Conservation (phyloP, 1,139 yeast genomes). For the Suhomyces coccinellae region DNA sequence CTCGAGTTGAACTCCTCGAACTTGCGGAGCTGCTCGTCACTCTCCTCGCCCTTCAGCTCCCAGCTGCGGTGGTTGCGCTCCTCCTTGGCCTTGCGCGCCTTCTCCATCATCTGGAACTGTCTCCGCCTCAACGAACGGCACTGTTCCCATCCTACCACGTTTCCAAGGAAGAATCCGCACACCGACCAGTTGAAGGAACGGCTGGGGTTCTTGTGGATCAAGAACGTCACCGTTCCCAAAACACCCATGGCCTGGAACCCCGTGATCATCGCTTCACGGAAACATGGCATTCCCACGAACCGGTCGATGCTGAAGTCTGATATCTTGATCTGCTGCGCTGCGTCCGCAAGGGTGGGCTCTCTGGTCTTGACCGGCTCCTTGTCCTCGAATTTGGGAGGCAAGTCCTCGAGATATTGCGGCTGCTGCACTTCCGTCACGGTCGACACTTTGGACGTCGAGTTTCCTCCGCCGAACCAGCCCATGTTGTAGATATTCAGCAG, state of each 20-base stretch:
- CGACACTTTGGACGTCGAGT: conserved; percentile 23
- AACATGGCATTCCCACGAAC: conserved; percentile 76
- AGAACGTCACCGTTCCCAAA: conserved; percentile 67
- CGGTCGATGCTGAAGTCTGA: conserved; percentile 59
- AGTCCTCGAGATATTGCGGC: conserved; percentile 21
- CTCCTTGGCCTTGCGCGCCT: conserved; percentile 56
- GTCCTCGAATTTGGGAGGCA: conserved; percentile 52
- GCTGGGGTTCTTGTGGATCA: conserved; percentile 62
- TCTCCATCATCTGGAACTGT: conserved; percentile 59
- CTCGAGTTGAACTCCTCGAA: conserved; percentile 26
- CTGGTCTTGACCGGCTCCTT: conserved; percentile 21
- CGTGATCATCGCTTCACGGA: conserved; percentile 82
- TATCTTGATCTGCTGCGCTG: conserved; percentile 29
- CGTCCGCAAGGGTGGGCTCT: conserved; percentile 32
- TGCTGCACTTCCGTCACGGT: conserved; percentile 20
- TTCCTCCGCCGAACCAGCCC: conserved; percentile 28
- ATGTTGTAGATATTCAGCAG: conserved; percentile 9
- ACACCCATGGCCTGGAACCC: conserved; percentile 88
- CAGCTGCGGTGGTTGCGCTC: conserved; percentile 33
- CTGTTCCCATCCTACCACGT: conserved; percentile 89
- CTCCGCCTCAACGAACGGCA: conserved; percentile 72
- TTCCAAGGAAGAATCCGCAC: conserved; percentile 78
- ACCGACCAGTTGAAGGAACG: conserved; percentile 80
- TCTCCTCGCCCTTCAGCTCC: conserved; percentile 22
- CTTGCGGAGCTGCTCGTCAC: conserved; percentile 27